A percentile compares a stretch with the other conserved stretches of the same genome.
Conservation (phyloP, 768 basidiomycete genomes). For the Mycena kentingensis region DNA sequence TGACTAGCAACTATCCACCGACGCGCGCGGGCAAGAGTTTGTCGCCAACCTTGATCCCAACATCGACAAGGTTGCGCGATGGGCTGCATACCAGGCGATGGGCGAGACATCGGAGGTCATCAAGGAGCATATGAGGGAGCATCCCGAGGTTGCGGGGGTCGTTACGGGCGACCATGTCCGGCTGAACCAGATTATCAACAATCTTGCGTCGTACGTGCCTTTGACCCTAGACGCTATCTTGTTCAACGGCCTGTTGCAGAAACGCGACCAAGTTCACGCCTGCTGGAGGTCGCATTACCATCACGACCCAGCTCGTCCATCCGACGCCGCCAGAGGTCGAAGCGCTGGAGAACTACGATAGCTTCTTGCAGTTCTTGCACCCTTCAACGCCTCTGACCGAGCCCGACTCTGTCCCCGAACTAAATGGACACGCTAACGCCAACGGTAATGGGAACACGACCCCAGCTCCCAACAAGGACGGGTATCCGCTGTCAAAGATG, state of each 20-base stretch:
- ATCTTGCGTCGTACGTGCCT: conserved; percentile 66
- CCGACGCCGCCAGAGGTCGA: conserved; percentile 16
- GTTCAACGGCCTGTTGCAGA: conserved; percentile 33
- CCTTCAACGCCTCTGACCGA: neutral
- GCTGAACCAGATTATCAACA: conserved; percentile 78
- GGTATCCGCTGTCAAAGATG: conserved; percentile 40
- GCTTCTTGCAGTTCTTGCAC: neutral
- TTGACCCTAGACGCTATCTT: conserved; percentile 7
- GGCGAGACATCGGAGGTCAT: conserved; percentile 50
- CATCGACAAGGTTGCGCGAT: conserved; percentile 65
- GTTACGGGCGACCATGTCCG: conserved; percentile 87
- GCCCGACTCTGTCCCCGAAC: neutral
- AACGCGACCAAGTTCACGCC: conserved; percentile 84
- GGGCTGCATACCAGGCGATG: conserved; percentile 59
- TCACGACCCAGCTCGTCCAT: conserved; percentile 62
- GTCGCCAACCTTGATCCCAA: conserved; percentile 66
- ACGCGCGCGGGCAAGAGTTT: conserved; percentile 67
- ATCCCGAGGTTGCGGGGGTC: conserved; percentile 59
- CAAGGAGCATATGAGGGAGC: conserved; percentile 40
- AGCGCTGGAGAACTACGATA: neutral
- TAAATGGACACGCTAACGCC: neutral
- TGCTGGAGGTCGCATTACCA: conserved; percentile 63
- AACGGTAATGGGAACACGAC: neutral
- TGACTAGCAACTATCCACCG: conserved; percentile 53
- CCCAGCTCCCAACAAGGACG: no score